A percentile compares a stretch with the other conserved stretches of the same genome.
phyloP scores from a whole-genome alignment of 2,329 filamentous ascomycete genomes.

The Cladosporium sphaerospermum region DNA sequence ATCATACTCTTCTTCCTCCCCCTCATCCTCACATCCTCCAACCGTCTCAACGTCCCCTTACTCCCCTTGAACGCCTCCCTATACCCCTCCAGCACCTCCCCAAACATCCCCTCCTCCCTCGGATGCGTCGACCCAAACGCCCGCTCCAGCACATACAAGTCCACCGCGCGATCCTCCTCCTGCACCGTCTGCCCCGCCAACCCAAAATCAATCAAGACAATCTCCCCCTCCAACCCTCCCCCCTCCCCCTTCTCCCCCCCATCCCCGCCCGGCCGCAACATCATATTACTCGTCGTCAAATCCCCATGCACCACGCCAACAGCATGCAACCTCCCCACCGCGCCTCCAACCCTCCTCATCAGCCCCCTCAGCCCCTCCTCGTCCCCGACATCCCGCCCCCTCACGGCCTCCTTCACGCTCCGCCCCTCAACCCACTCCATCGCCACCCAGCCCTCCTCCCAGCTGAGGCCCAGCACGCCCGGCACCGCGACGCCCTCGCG shows the following conservation, averaged over 20 bases:
- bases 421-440: slow-evolving; percentile 77
- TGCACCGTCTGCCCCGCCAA: slow-evolving; percentile 72
- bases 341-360: slow-evolving; percentile 31
- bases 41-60: slow-evolving; percentile 64
- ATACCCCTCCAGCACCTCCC: slow-evolving; percentile 72
- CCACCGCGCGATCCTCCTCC: slow-evolving; percentile 91
- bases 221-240: slow-evolving; percentile 55
- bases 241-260: background rate
- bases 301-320: slow-evolving; percentile 91
- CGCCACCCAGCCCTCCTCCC: slow-evolving; percentile 63
- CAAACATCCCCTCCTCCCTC: slow-evolving; percentile 72
- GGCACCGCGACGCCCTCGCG: slow-evolving; percentile 78
- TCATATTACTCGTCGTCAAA: slow-evolving; percentile 94
- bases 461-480: slow-evolving; percentile 64
- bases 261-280: slow-evolving; percentile 52
- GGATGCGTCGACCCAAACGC: slow-evolving; percentile 95
- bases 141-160: slow-evolving; percentile 90
- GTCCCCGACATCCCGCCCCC: slow-evolving; percentile 26
- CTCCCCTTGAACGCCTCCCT: slow-evolving; percentile 65
- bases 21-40: slow-evolving; percentile 89
- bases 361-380: slow-evolving; percentile 22
- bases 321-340: slow-evolving; percentile 56
- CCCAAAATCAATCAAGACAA: slow-evolving; percentile 92
- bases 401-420: slow-evolving; percentile 63
- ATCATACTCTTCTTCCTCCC: slow-evolving; percentile 97